phyloP scores from a whole-genome alignment of 176 grass and related monocot genomes.

The Tuctoria greenei region DNA sequence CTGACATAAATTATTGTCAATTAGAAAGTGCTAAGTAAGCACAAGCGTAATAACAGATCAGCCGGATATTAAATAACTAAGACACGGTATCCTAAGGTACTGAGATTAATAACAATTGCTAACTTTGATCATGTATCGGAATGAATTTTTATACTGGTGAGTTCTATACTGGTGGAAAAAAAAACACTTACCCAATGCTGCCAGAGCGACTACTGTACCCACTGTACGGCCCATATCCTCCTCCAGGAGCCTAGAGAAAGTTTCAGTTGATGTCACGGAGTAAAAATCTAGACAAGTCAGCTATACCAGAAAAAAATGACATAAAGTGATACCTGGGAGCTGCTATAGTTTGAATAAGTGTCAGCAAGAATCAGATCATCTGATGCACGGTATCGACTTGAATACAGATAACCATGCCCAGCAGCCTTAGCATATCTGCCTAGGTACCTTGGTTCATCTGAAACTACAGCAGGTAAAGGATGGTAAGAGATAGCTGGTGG shows the following conservation, averaged over 20 bases:
- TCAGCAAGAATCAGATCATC: slow-evolving; percentile 57
- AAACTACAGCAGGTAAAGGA: slow-evolving; percentile 52
- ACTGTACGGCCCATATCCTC: slow-evolving; percentile 74
- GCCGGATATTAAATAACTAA: neutral
- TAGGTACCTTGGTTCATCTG: slow-evolving; percentile 70
- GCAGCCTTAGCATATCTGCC: slow-evolving; percentile 62
- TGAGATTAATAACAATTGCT: slow-evolving; percentile 3
- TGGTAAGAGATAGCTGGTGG: slow-evolving; percentile 63
- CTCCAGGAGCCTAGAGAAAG: slow-evolving; percentile 59
- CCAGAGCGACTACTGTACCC: slow-evolving; percentile 68
- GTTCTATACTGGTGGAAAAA: neutral
- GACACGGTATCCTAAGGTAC: neutral
- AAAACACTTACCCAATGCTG: slow-evolving; percentile 69
- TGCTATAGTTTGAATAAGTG: slow-evolving; percentile 68
- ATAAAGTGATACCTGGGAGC: slow-evolving; percentile 62
- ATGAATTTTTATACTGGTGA: slow-evolving; percentile 1
- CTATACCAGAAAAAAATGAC: slow-evolving; percentile 15
- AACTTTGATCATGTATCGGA: slow-evolving; percentile 2
- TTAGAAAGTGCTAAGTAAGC: slow-evolving; percentile 23
- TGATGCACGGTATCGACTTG: slow-evolving; percentile 62
- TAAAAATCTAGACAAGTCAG: slow-evolving; percentile 25
- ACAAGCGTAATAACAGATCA: neutral
- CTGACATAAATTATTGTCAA: slow-evolving; percentile 32
- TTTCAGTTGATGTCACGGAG: slow-evolving; percentile 33
- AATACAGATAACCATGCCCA: slow-evolving; percentile 62